Conservation (phyloP, 208 protist genomes). For the Acanthamoeba culbertsoni region DNA sequence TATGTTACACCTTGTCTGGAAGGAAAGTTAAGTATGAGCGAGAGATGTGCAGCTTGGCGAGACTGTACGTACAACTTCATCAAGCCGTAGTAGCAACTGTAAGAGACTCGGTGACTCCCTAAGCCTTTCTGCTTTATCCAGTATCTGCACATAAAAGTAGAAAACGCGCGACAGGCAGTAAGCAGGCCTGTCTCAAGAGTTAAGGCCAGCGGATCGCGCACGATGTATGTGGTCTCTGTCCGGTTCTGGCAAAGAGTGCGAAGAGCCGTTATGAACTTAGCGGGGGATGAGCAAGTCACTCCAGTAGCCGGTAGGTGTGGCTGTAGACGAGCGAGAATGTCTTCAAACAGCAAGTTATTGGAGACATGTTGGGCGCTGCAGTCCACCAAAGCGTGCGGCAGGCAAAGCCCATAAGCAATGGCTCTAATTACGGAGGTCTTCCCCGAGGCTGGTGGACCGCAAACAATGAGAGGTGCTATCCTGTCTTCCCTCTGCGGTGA, state of each 20-base stretch:
- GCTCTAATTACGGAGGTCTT: background rate
- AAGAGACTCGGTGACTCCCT: background rate
- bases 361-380: constrained; percentile 3
- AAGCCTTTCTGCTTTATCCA: background rate
- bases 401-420: background rate
- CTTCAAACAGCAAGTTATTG: background rate
- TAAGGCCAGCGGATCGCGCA: background rate
- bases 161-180: too few species aligned
- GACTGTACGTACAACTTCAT: background rate
- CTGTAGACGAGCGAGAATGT: constrained; percentile 3
- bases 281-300: background rate
- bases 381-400: constrained; percentile 19
- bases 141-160: background rate
- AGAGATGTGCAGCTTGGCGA: background rate
- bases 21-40: background rate
- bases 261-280: background rate
- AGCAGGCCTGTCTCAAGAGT: background rate
- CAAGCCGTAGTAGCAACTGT: background rate
- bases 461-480: background rate
- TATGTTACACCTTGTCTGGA: background rate
- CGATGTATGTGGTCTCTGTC: background rate
- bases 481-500: background rate
- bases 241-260: background rate
- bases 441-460: background rate
- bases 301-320: background rate